Base-by-base conservation (phyloP, 2,329 filamentous ascomycete species). In the Xylariaceae sp. region DNA sequence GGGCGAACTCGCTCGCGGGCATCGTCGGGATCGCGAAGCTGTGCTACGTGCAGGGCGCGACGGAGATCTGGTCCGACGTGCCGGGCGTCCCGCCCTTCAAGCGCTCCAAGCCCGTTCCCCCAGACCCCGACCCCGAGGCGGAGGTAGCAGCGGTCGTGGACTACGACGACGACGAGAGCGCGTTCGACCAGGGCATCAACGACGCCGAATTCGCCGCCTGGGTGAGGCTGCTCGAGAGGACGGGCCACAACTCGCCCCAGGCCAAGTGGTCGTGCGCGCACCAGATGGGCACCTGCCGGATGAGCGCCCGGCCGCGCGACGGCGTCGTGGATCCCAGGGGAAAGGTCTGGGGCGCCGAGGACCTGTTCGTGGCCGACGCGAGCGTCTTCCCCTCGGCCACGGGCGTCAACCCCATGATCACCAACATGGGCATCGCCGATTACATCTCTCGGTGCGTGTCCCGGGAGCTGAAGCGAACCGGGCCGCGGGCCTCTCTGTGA, bases 391-490 rank as follows among this genome's bases (percentile, higher is more conserved):
- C 83, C 1, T 82, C 75, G 40, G 83, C 84, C 9, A 86, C 78
- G 56, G 85, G 85, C 1, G 84, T 88, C 19, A 89, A 89, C 58
- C 85, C 85, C 9, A 89, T 90, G 85, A 68, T 88, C 30, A 88
- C 84, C 9, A 73, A 69, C 41, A 87, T 89, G 85, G 76, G 77
- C 1, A 73, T 85, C 52, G 70, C 78, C 34, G 77, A 85, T 54
- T 76, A 74, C 63, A 81, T 85, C 45, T 76, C 76, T 3, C 66
- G 72, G 52, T 70, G 72, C 0, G 58, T 84, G 31, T 67, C 62
- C n/a, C 63, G 59, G 54, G 75, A 76, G 33, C 37, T 76, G 52
- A 54, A 50, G 45, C 48, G 30, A n/a, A 30, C 27, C n/a, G 17
- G 12, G 2, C 26, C 33, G n/a, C 21, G 36, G 38, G 44, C 41